A percentile compares a stretch with the other conserved stretches of the same genome.
phyloP scores from a whole-genome alignment of 257 asterid genomes.

The Solanum chaucha region DNA sequence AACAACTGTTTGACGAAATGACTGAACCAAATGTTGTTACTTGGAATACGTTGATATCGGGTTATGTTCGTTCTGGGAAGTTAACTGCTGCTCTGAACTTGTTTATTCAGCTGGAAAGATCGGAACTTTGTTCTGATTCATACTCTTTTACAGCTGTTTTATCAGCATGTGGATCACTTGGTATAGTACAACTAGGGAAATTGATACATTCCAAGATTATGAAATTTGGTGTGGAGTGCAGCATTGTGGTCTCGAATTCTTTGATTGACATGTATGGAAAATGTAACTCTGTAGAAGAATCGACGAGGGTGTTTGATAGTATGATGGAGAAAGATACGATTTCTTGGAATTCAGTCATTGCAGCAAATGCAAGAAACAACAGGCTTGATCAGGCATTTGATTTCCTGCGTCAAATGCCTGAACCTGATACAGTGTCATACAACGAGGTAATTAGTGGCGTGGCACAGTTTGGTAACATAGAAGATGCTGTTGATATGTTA shows the following conservation, averaged over 20 bases:
- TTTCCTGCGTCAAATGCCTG: conserved; percentile 41
- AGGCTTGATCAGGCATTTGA: conserved; percentile 41
- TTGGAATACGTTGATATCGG: conserved; percentile 84
- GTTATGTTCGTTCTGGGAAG: conserved; percentile 55
- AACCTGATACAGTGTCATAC: conserved; percentile 53
- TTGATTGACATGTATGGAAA: conserved; percentile 79
- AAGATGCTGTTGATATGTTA: conserved; percentile 46
- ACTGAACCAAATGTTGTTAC: conserved; percentile 61
- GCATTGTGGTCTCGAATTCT: conserved; percentile 34
- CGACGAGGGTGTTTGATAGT: conserved; percentile 27
- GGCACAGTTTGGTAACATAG: conserved; percentile 54
- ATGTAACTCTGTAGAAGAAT: conserved; percentile 43
- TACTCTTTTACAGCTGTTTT: conserved; percentile 65
- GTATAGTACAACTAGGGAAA: conserved; percentile 37
- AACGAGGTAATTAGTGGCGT: conserved; percentile 67
- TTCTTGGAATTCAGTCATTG: conserved; percentile 70
- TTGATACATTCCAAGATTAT: conserved; percentile 68
- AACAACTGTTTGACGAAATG: conserved; percentile 48
- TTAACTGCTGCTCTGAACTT: too few relatives aligned
- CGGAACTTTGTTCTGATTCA: conserved; percentile 43
- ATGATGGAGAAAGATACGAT: conserved; percentile 39
- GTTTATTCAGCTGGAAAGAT: conserved; percentile 44
- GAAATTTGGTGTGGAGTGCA: conserved; percentile 41
- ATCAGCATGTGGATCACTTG: conserved; percentile 58
- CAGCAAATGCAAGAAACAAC: conserved; percentile 71